Conservation (phyloP, 495 filamentous ascomycete genomes). For the Platismatia glauca region DNA sequence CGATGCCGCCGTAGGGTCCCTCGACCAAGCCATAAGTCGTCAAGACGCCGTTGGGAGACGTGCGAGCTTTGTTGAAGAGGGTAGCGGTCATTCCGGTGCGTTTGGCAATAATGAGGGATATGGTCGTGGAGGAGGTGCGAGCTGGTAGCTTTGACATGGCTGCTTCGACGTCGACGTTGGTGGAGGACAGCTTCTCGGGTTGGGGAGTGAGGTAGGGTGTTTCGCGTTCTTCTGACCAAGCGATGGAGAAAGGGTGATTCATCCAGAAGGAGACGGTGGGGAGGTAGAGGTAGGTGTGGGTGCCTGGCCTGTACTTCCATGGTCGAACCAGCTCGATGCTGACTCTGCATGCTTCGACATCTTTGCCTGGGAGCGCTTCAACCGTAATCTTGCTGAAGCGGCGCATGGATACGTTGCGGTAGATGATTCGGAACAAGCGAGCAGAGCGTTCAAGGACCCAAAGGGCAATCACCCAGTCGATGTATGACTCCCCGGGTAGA, state of each 20-base stretch:
- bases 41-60: slow-evolving; percentile 49
- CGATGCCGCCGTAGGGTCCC: slow-evolving; percentile 70
- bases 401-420: slow-evolving; percentile 48
- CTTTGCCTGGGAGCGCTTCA: slow-evolving; percentile 44
- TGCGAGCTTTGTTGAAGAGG: slow-evolving; percentile 59
- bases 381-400: slow-evolving; percentile 38
- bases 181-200: slow-evolving; percentile 33
- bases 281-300: slow-evolving; percentile 77
- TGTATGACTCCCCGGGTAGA: slow-evolving; percentile 53
- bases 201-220: slow-evolving; percentile 26
- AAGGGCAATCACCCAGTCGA: slow-evolving; percentile 49
- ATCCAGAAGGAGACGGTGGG: slow-evolving; percentile 64
- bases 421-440: slow-evolving; percentile 45
- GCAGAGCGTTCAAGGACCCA: slow-evolving; percentile 57
- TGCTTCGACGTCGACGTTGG: slow-evolving; percentile 16
- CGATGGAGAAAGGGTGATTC: slow-evolving; percentile 53
- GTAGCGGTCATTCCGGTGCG: slow-evolving; percentile 75
- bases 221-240: slow-evolving; percentile 36
- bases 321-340: slow-evolving; percentile 71
- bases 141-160: slow-evolving; percentile 19
- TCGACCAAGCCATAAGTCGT: slow-evolving; percentile 59
- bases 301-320: slow-evolving; percentile 63
- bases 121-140: slow-evolving; percentile 41
- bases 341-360: slow-evolving; percentile 37
- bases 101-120: slow-evolving; percentile 72